phyloP scores from a whole-genome alignment of 2,329 filamentous ascomycete genomes.

The Nigrospora osmanthi region DNA sequence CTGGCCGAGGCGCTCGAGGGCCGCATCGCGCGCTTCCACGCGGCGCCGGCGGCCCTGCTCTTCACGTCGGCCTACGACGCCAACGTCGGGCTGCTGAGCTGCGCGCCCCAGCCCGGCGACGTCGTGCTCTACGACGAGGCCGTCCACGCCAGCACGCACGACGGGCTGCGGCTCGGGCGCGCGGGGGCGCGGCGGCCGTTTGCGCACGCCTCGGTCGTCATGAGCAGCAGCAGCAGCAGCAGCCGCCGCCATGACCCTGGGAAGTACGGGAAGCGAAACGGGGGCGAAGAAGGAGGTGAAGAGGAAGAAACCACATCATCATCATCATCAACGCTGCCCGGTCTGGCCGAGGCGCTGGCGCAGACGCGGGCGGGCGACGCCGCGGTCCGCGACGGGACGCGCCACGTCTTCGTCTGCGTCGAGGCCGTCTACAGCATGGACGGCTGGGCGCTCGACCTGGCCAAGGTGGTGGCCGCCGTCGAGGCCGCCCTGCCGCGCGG shows the following conservation, averaged over 20 bases:
- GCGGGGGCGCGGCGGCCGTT: slow-evolving; percentile 43
- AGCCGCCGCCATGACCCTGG: no score
- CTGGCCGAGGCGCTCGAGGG: slow-evolving; percentile 37
- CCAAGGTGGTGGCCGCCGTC: slow-evolving; percentile 49
- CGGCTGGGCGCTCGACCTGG: slow-evolving; percentile 61
- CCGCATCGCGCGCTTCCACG: slow-evolving; percentile 39
- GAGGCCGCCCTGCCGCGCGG: slow-evolving; percentile 44
- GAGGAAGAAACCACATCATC: neutral
- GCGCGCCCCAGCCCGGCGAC: slow-evolving; percentile 52
- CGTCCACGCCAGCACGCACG: slow-evolving; percentile 71
- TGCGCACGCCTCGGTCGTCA: slow-evolving; percentile 47
- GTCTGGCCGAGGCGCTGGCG: slow-evolving; percentile 20
- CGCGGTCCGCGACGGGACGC: slow-evolving; percentile 8
- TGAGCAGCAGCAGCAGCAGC: neutral
- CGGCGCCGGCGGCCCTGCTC: slow-evolving; percentile 35
- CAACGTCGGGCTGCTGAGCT: slow-evolving; percentile 55
- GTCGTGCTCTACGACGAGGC: slow-evolving; percentile 65
- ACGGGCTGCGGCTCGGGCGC: slow-evolving; percentile 63
- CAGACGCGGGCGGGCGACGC: slow-evolving; percentile 9
- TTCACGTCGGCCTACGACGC: slow-evolving; percentile 59
- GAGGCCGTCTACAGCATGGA: slow-evolving; percentile 80
- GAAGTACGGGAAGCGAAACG: no score
- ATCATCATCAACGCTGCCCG: slow-evolving; percentile 1
- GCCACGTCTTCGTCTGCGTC: slow-evolving; percentile 59
- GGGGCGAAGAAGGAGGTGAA: no score